Conservation (phyloP, 169 alveolate genomes). For the Eimeria praecox region DNA sequence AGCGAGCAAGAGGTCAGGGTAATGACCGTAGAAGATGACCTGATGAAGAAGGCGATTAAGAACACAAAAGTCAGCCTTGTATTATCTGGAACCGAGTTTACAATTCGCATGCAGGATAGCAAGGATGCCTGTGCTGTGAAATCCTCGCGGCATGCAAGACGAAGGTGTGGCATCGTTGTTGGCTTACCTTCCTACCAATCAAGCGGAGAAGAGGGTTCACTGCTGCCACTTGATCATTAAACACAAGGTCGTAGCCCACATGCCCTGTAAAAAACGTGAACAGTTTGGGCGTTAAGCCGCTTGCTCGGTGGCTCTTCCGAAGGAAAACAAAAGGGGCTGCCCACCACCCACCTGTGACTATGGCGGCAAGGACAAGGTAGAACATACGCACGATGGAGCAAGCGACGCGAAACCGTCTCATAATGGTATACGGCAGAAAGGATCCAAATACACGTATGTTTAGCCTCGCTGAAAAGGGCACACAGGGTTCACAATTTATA, state of each 20-base stretch:
- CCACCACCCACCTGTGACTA: constrained; percentile 72
- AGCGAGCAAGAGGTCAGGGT: constrained; percentile 95
- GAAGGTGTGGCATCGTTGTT: neutral
- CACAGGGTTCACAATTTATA: neutral
- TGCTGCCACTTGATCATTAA: constrained; percentile 92
- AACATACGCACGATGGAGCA: constrained; percentile 94
- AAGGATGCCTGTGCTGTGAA: neutral
- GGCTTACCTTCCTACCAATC: constrained; percentile 69
- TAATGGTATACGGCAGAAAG: constrained; percentile 88
- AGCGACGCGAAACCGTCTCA: constrained; percentile 87
- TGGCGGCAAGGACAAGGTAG: constrained; percentile 83
- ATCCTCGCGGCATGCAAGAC: neutral
- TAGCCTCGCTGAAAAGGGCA: constrained; percentile 87
- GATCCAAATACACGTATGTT: constrained; percentile 92
- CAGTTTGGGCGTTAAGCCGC: neutral
- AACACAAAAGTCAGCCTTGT: neutral
- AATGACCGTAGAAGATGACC: constrained; percentile 95
- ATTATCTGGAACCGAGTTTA: neutral
- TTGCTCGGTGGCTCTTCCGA: neutral
- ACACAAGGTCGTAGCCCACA: constrained; percentile 91
- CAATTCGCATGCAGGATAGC: neutral
- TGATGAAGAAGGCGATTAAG: constrained; percentile 44
- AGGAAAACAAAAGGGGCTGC: neutral
- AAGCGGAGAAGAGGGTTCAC: constrained; percentile 80
- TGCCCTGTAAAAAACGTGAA: constrained; percentile 82